phyloP scores from a whole-genome alignment of 441 rosid genomes.

The Isatis lusitanica region DNA sequence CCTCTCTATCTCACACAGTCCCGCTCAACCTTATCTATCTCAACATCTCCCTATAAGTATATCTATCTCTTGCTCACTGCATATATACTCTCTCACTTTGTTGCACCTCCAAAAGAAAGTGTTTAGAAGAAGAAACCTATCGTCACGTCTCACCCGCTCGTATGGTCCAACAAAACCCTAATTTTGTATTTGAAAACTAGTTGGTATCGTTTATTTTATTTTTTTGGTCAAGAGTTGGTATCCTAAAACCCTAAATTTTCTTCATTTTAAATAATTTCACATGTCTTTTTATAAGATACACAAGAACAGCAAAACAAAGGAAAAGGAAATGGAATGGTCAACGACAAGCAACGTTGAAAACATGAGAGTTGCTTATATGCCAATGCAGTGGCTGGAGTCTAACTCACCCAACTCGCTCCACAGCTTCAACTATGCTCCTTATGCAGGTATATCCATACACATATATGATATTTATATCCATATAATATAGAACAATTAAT shows the following conservation, averaged over 20 bases:
- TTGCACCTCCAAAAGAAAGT: conserved; percentile 11
- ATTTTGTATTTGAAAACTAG: neutral
- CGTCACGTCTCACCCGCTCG: neutral
- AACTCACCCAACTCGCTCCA: conserved; percentile 9
- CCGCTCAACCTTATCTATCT: neutral
- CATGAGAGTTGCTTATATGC: conserved; percentile 17
- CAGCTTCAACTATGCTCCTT: conserved; percentile 26
- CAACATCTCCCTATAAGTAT: neutral
- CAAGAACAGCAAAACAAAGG: neutral
- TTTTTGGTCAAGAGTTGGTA: too few species aligned
- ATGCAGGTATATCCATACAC: conserved; percentile 3
- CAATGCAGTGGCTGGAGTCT: conserved; percentile 3
- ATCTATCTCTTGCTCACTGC: neutral
- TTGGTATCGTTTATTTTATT: too few species aligned
- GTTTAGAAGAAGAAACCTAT: conserved; percentile 3
- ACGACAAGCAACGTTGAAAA: conserved; percentile 19
- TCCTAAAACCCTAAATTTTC: neutral
- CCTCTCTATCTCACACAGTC: too few species aligned
- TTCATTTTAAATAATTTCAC: neutral
- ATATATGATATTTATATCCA: neutral
- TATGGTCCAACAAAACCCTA: conserved; percentile 24
- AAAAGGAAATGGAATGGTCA: conserved; percentile 29
- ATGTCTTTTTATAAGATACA: neutral
- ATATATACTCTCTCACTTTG: neutral
- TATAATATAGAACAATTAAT: too few species aligned